These are phyloP conservation scores for Nelumbo lutea DNA, from an alignment of 164 flowering plant genomes.

Conservation along the genomic window DNA sequence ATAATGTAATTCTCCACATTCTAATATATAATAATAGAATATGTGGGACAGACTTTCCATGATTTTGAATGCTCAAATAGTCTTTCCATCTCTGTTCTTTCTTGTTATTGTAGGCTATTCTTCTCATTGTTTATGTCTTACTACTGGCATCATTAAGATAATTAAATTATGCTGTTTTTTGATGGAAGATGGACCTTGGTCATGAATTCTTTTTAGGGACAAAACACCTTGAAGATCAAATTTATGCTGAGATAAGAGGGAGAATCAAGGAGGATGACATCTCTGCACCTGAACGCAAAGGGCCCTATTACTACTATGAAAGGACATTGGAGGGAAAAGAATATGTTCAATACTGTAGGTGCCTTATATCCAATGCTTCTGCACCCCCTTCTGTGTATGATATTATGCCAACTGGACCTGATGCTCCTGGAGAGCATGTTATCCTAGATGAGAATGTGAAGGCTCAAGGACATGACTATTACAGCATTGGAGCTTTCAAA, in stretches of 20 bases:
- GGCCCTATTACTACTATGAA: conserved; percentile 64
- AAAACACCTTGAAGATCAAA: conserved; percentile 52
- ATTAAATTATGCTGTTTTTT: background rate
- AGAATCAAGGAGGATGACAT: conserved; percentile 89
- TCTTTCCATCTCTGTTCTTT: too few species aligned
- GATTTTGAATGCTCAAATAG: too few species aligned
- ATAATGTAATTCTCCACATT: too few species aligned
- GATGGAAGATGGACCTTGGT: background rate
- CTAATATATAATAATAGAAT: too few species aligned
- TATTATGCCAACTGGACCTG: conserved; percentile 63
- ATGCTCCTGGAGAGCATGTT: conserved; percentile 70
- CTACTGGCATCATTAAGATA: background rate
- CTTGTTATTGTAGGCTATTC: too few species aligned
- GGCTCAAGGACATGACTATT: conserved; percentile 57
- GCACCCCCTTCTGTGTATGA: conserved; percentile 54
- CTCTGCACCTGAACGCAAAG: conserved; percentile 66
- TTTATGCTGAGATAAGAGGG: conserved; percentile 70
- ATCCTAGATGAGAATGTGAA: conserved; percentile 81
- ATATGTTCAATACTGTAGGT: conserved; percentile 76
- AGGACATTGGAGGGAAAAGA: conserved; percentile 76
- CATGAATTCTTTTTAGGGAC: conserved; percentile 32
- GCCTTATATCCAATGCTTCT: conserved; percentile 29
- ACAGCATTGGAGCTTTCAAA: conserved; percentile 60
- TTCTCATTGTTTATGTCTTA: too few species aligned
- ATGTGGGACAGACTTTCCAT: too few species aligned